These are phyloP conservation scores for Yarrowia sp. DNA, from an alignment of 805 yeast genomes.

Conservation along the genomic window DNA sequence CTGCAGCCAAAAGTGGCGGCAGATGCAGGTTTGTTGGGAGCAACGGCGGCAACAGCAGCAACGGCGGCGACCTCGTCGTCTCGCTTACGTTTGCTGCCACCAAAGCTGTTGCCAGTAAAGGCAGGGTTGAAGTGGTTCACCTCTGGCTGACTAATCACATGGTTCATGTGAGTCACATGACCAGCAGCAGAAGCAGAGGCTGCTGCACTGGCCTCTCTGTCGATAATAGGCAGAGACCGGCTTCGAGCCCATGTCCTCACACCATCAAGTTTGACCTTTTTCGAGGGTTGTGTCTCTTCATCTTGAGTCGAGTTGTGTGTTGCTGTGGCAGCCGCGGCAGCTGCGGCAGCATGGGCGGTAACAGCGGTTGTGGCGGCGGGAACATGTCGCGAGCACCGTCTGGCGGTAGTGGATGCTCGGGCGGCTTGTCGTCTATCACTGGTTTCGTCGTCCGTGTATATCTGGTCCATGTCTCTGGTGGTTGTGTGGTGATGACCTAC, in stretches of 20 bases:
- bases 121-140: constrained; percentile 7
- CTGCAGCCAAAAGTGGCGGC: background rate
- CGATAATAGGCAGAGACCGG: constrained; percentile 12
- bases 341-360: background rate
- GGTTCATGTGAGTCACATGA: constrained; percentile 8
- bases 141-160: constrained; percentile 13
- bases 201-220: constrained; percentile 5
- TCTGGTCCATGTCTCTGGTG: constrained; percentile 18
- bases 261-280: constrained; percentile 10
- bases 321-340: background rate
- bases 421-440: constrained; percentile 23
- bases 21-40: constrained; percentile 9
- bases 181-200: constrained; percentile 4
- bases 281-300: constrained; percentile 6
- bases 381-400: constrained; percentile 16
- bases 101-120: background rate
- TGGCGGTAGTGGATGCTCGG: constrained; percentile 1
- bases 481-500: background rate
- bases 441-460: constrained; percentile 22
- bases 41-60: background rate
- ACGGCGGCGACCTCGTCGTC: background rate
- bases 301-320: constrained; percentile 2
- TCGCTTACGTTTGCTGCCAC: constrained; percentile 4
- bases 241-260: constrained; percentile 9
- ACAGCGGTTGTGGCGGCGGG: background rate